Percentiles rank a stretch among this genome's conserved stretches.
phyloP scores from a whole-genome alignment of 2,329 filamentous ascomycete genomes.

The Dactylellina sp. region DNA sequence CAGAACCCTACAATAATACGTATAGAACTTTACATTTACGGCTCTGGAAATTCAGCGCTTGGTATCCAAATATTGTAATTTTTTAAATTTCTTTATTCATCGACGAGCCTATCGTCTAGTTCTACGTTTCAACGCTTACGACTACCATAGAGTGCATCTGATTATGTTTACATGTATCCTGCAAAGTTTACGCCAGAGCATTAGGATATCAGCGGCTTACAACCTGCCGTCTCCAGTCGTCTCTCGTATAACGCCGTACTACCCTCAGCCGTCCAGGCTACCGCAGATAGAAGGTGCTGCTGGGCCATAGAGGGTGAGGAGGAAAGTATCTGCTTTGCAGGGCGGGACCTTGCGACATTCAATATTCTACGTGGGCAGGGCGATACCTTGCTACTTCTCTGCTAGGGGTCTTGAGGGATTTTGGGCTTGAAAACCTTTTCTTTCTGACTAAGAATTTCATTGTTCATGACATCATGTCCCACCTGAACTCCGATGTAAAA shows the following conservation, averaged over 20 bases:
- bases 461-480: constrained; percentile 28
- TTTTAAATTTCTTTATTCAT: no score
- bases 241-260: background rate
- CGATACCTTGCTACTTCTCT: constrained; percentile 57
- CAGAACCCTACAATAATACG: no score
- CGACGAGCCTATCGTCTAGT: no score
- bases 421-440: constrained; percentile 36
- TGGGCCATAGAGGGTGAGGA: background rate
- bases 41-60: no score
- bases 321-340: constrained; percentile 50
- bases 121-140: no score
- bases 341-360: constrained; percentile 56
- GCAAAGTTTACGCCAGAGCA: background rate
- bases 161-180: background rate
- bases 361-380: constrained; percentile 57
- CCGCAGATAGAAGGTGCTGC: constrained; percentile 22
- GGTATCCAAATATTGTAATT: no score
- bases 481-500: constrained; percentile 45
- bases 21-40: no score
- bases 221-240: constrained; percentile 21
- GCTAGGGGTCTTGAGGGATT: constrained; percentile 26
- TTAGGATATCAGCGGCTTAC: constrained; percentile 25
- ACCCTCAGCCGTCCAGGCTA: background rate
- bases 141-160: no score
- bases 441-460: constrained; percentile 24